Base-by-base conservation (phyloP, 2,329 filamentous ascomycete genomes). In the Trichothecium sympodiale region DNA sequence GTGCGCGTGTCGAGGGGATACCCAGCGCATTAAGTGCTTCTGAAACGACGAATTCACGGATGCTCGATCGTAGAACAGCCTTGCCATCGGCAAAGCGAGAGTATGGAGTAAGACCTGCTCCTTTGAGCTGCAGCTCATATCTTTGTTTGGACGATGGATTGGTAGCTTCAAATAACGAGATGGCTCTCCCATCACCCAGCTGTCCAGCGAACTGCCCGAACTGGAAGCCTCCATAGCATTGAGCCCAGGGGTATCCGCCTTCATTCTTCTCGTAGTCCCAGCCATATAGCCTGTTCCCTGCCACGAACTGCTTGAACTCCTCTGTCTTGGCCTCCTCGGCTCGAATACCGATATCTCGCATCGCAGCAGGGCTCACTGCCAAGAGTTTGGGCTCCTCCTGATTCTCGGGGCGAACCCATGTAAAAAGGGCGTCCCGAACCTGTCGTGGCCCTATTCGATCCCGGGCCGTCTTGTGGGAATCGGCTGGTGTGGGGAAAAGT, bases 51-150 rank as follows among this genome's bases (percentile, higher is more conserved):
- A 91, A 98, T 61, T 98, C 91, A 41, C 91, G 74, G 46, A 98
- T 94, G 51, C 86, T 94, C 18, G 85, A 94, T 41, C 91, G 69
- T 35, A 98, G 64, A 3, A 98, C 91, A 1, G 91, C 91, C 54
- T 91, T 89, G 20, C 91, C 91, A 55, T 98, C 91, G 17, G 91
- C 91, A 47, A 98, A 98, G 4, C 91, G 80, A 28, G 85, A 94
- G 61, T 98, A 98, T 0, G 91, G 91, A 4, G 91, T 98, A 50
- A 81, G 65, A 5, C 91, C 91, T 13, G 91, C 91, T 17, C 91
- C 91, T 57, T 98, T 98, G 41, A 98, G 68, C 58, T 96, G 91
- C 30, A 96, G 56, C 58, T 98, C 91, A 54, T 94, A 95, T 17
- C 84, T 74, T 26, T 63, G 67, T n/a, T 73, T 71, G 0, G 82